Percentiles rank a stretch among this genome's conserved stretches.
Evolutionary conservation across 352 stramenopile species (phyloP).

Genomic region (Phytophthora idaei): DNA sequence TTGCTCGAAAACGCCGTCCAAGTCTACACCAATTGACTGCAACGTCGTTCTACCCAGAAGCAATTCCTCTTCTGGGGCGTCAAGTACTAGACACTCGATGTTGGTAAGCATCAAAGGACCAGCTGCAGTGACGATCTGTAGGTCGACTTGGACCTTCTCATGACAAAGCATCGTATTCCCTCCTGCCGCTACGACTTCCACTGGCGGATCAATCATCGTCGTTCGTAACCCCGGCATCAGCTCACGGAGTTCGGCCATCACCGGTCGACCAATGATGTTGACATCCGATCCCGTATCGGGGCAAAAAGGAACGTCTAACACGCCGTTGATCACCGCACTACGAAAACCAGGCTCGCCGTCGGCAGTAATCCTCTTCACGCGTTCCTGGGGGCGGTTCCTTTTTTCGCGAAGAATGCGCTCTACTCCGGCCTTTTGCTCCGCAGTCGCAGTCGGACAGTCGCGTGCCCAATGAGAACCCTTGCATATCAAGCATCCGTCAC

Average conservation of each 20-base stretch:
- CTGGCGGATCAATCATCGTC: background rate
- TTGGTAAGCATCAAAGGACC: background rate
- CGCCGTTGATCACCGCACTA: background rate
- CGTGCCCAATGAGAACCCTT: conserved; percentile 14
- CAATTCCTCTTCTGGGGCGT: conserved; percentile 11
- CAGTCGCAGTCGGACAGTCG: conserved; percentile 1
- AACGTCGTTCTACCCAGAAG: conserved; percentile 2
- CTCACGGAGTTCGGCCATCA: background rate
- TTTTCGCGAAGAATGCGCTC: background rate
- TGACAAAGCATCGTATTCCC: conserved; percentile 8
- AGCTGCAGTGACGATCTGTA: conserved; percentile 14
- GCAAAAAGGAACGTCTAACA: conserved; percentile 4
- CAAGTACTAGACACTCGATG: conserved; percentile 16
- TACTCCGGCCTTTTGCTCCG: conserved; percentile 5
- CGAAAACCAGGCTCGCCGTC: conserved; percentile 4
- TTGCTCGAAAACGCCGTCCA: background rate
- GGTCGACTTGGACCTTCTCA: conserved; percentile 11
- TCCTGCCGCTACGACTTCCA: background rate
- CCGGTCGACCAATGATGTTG: conserved; percentile 13
- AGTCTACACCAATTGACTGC: conserved; percentile 14
- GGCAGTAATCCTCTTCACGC: conserved; percentile 1
- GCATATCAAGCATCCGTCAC: background rate
- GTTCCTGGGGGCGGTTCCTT: background rate
- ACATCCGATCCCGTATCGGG: conserved; percentile 4
- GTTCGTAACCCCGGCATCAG: background rate